Conservation (phyloP, 768 basidiomycete genomes). For the Peribolospora kevripleyi region DNA sequence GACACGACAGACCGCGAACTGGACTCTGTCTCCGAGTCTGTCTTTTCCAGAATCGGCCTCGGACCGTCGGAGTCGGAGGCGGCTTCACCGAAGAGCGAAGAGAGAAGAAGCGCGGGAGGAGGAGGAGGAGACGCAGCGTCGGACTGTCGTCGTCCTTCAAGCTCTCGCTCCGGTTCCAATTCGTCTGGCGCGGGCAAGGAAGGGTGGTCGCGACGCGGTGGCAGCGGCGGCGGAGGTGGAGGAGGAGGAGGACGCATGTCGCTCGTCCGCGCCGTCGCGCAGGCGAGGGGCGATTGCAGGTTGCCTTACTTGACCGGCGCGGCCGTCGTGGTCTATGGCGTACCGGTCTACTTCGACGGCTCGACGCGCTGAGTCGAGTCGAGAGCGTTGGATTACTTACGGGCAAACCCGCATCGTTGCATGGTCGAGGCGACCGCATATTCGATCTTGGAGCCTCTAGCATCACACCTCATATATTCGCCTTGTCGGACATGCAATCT, state of each 20-base stretch:
- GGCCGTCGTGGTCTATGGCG: slow-evolving; percentile 81
- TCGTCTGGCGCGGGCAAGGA: slow-evolving; percentile 4
- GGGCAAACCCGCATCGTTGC: too few relatives aligned
- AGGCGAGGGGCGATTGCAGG: slow-evolving; percentile 58
- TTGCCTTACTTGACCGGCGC: slow-evolving; percentile 83
- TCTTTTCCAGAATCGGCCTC: slow-evolving; percentile 48
- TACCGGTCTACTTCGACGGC: slow-evolving; percentile 51
- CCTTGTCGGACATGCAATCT: too few relatives aligned
- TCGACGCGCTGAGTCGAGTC: too few relatives aligned
- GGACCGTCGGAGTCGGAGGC: slow-evolving; percentile 16
- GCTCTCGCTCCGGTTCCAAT: too few relatives aligned
- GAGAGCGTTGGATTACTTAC: too few relatives aligned
- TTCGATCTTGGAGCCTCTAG: too few relatives aligned
- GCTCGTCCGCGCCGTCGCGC: slow-evolving; percentile 52
- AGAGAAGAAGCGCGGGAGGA: slow-evolving; percentile 6
- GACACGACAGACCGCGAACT: slow-evolving; percentile 96
- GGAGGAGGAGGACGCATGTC: slow-evolving; percentile 16
- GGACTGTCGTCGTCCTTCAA: too few relatives aligned
- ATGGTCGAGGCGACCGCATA: too few relatives aligned
- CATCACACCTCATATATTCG: too few relatives aligned
- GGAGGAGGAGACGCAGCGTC: neutral
- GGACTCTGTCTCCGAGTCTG: slow-evolving; percentile 66
- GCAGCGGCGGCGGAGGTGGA: too few relatives aligned
- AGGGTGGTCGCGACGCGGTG: neutral
- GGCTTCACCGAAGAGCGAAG: slow-evolving; percentile 8